Conservation (phyloP, 1,284 basidiomycete species). For the Chondrostereum purpureum region DNA sequence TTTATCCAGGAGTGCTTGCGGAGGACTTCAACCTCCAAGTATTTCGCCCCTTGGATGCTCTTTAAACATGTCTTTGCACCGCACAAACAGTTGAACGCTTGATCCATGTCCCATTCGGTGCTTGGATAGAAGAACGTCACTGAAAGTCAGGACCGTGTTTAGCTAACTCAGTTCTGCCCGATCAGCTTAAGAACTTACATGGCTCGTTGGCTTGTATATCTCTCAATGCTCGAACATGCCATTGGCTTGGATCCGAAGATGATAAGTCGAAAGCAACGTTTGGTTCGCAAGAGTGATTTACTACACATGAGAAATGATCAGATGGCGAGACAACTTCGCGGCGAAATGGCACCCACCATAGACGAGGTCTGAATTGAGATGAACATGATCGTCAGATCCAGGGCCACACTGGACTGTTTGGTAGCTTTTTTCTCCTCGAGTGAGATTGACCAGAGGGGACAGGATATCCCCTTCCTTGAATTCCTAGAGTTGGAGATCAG, state of each 20-base stretch:
- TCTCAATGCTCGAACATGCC: slow-evolving; percentile 34
- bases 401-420: slow-evolving; percentile 37
- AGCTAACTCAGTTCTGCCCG: slow-evolving; percentile 18
- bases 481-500: slow-evolving; percentile 16
- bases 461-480: slow-evolving; percentile 30
- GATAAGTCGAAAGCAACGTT: slow-evolving; percentile 51
- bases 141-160: slow-evolving; percentile 18
- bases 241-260: slow-evolving; percentile 26
- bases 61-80: slow-evolving; percentile 33
- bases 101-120: slow-evolving; percentile 70
- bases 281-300: slow-evolving; percentile 66
- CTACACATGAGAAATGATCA: slow-evolving; percentile 14
- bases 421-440: slow-evolving; percentile 27
- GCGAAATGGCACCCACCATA: slow-evolving; percentile 32
- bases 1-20: slow-evolving; percentile 22
- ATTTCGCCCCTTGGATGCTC: slow-evolving; percentile 31
- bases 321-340: too few relatives aligned
- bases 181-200: slow-evolving; percentile 21
- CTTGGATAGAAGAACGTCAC: slow-evolving; percentile 64
- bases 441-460: slow-evolving; percentile 22
- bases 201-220: slow-evolving; percentile 35
- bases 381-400: slow-evolving; percentile 42
- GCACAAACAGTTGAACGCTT: slow-evolving; percentile 56
- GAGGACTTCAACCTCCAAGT: slow-evolving; percentile 26
- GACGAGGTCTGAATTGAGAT: slow-evolving; percentile 59